phyloP scores from a whole-genome alignment of 768 basidiomycete species.

The Rhodotorula babjevae region DNA sequence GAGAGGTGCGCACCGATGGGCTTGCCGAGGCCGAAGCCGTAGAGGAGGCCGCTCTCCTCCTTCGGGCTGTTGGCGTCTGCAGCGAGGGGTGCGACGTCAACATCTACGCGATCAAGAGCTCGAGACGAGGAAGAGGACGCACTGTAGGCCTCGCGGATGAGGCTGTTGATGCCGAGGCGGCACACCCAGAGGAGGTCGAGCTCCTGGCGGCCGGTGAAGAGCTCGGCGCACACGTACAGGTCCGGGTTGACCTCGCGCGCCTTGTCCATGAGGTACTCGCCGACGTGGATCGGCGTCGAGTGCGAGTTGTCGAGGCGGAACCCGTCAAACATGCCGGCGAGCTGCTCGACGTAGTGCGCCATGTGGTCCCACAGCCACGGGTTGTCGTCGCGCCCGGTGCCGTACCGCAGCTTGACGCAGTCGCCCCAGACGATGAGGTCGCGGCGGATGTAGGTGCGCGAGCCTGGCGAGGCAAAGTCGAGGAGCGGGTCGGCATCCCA shows the following conservation, averaged over 20 bases:
- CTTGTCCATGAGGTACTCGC: conserved; percentile 85
- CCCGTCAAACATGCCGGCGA: conserved; percentile 82
- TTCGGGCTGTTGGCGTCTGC: conserved; percentile 62
- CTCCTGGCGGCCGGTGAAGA: conserved; percentile 92
- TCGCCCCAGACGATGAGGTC: conserved; percentile 98
- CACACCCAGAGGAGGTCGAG: conserved; percentile 89
- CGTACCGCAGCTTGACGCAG: conserved; percentile 96
- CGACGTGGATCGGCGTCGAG: conserved; percentile 93
- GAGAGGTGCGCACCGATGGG: conserved; percentile 66
- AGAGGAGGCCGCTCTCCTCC: conserved; percentile 80
- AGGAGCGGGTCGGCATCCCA: conserved; percentile 91
- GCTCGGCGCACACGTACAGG: conserved; percentile 92
- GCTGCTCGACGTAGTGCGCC: conserved; percentile 69
- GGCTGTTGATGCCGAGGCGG: conserved; percentile 83
- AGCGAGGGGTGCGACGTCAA: not conserved
- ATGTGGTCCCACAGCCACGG: conserved; percentile 95
- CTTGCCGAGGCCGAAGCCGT: conserved; percentile 84
- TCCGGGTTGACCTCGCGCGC: conserved; percentile 83
- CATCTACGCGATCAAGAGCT: too few species aligned
- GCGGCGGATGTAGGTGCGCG: conserved; percentile 89
- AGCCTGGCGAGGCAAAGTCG: conserved; percentile 87
- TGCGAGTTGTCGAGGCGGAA: conserved; percentile 99
- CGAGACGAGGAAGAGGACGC: conserved; percentile 47
- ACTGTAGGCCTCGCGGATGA: conserved; percentile 93
- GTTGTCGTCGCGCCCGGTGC: conserved; percentile 68